Base-by-base conservation (phyloP, 2,329 filamentous ascomycete species). In the Ploettnerulaceae sp. region DNA sequence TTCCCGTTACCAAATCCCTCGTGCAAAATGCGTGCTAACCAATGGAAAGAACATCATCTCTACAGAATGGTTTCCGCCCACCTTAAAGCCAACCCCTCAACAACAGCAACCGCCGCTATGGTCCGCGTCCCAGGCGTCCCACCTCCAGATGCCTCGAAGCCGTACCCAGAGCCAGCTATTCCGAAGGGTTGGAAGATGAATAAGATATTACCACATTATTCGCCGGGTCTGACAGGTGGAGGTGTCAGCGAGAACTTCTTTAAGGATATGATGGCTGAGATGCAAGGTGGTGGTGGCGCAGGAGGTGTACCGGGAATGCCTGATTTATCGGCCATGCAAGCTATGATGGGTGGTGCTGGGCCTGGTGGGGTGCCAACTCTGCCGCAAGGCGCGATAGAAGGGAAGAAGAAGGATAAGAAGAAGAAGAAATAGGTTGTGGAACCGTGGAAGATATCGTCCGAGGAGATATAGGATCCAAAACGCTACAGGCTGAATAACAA, bases 181-280 rank as follows among this genome's bases (percentile, higher is more conserved):
- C 93, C 93, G 14, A 76, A 86, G 43, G 91, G 91, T 28, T 96
- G 89, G 88, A 96, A 95, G 72, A 84, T 97, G 67, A 81, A 81
- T 52, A 81, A 79, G 49, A 81, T 95, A 48, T 64, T 98, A 56
- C 93, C 93, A 17, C 82, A 94, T 54, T 85, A 95, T 62, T 94
- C 86, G 53, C 82, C 90, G 0, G 93, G 89, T 14, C 77, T 97
- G 69, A 93, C 86, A 44, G 93, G 93, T 7, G 93, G 93, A 8
- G 93, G 93, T 26, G 88, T 97, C 8, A 90, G 82, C 52, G 93
- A 98, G 67, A 95, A 97, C 63, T 80, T 96, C 52, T 82, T 97
- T 62, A 89, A 93, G 72, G 90, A 96, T 58, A 95, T 96, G 75
- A 95, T 97, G 90, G 84, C 82, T 61, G 89, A 94, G 71, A 95